Conservation (phyloP, 2,329 filamentous ascomycete species). For the Pseudocercospora eumusae region DNA sequence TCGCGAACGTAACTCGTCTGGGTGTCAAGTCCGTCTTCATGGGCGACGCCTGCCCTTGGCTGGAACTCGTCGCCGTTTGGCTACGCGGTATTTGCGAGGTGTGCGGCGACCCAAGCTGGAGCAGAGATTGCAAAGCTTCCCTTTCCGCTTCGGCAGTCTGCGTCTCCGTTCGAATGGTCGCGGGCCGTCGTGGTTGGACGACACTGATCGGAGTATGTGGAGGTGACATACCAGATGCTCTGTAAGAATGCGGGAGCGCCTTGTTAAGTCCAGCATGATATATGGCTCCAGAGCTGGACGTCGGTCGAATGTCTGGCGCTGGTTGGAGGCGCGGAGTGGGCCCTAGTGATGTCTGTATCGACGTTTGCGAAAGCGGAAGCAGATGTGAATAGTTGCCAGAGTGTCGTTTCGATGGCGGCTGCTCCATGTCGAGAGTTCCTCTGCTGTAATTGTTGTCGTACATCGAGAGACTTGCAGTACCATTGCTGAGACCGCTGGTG, state of each 20-base stretch:
- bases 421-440: slow-evolving; percentile 19
- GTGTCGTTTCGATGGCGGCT: slow-evolving; percentile 37
- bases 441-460: slow-evolving; percentile 30
- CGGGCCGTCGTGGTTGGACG: slow-evolving; percentile 36
- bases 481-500: slow-evolving; percentile 35
- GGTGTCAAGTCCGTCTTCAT: slow-evolving; percentile 31
- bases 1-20: slow-evolving; percentile 34
- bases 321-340: slow-evolving; percentile 30
- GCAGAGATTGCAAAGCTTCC: slow-evolving; percentile 75
- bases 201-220: slow-evolving; percentile 39
- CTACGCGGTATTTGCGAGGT: slow-evolving; percentile 43
- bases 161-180: slow-evolving; percentile 67
- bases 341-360: slow-evolving; percentile 7
- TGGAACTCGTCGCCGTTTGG: slow-evolving; percentile 20
- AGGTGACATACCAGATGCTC: slow-evolving; percentile 35
- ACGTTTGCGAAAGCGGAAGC: slow-evolving; percentile 21
- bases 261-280: slow-evolving; percentile 18
- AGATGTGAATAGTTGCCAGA: slow-evolving; percentile 34
- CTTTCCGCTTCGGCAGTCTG: slow-evolving; percentile 70
- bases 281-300: slow-evolving; percentile 19
- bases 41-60: slow-evolving; percentile 31
- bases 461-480: slow-evolving; percentile 33
- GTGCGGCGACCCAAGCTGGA: slow-evolving; percentile 68
- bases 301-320: slow-evolving; percentile 37
- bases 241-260: slow-evolving; percentile 12